These are phyloP conservation scores for Sugiyamaella americana DNA, from an alignment of 805 yeast species.

Conservation along the genomic window DNA sequence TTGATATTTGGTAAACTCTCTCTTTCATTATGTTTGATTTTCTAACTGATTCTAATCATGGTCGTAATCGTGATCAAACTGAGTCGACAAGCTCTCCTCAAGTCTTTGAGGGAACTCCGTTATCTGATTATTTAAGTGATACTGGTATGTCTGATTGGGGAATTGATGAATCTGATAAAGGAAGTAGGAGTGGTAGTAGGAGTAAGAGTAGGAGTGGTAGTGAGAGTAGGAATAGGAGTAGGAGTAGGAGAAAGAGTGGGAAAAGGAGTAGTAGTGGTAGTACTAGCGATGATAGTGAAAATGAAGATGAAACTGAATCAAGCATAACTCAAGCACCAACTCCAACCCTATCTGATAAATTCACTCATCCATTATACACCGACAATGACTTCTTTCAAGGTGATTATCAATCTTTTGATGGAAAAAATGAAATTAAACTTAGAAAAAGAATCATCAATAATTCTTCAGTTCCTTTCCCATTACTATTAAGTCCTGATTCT, in stretches of 20 bases:
- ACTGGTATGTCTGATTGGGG: constrained; percentile 32
- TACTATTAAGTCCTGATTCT: constrained; percentile 11
- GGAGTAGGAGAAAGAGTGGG: too few relatives aligned
- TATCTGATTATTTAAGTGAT: constrained; percentile 26
- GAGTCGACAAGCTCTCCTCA: not conserved
- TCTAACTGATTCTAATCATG: not conserved
- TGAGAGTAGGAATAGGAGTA: too few relatives aligned
- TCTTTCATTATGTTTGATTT: too few relatives aligned
- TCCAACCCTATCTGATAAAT: too few relatives aligned
- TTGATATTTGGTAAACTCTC: not conserved
- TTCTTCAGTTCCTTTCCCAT: constrained; percentile 12
- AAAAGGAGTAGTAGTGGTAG: too few relatives aligned
- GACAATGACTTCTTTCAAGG: not conserved
- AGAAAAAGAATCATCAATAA: constrained; percentile 2
- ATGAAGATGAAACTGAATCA: constrained; percentile 1
- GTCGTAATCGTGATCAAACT: not conserved
- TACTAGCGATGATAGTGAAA: constrained; percentile 1
- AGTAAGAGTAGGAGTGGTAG: too few relatives aligned
- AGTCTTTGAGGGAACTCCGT: constrained; percentile 29
- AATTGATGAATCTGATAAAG: constrained; percentile 21
- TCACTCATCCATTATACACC: too few relatives aligned
- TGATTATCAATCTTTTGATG: not conserved
- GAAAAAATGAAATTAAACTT: not conserved
- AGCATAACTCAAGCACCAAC: not conserved
- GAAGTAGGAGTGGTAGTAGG: too few relatives aligned